Conservation (phyloP, 805 yeast species). For the Schizosaccharomyces octosporus region DNA sequence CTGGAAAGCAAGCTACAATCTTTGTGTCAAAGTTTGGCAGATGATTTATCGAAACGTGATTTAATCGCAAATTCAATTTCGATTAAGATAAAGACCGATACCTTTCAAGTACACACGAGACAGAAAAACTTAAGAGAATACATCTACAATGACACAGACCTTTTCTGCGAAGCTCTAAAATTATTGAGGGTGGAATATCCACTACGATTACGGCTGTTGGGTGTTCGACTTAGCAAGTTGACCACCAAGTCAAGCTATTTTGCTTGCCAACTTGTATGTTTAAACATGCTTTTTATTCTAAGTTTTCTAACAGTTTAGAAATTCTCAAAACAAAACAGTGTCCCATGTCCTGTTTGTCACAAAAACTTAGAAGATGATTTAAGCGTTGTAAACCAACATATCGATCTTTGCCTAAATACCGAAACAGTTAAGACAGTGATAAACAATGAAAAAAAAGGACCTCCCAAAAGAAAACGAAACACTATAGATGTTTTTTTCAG, state of each 20-base stretch:
- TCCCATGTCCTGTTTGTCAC: conserved; percentile 9
- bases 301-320: background rate
- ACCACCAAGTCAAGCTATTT: conserved; percentile 3
- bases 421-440: background rate
- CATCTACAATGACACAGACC: conserved; percentile 5
- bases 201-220: conserved; percentile 9
- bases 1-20: conserved; percentile 6
- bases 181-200: conserved; percentile 9
- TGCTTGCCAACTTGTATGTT: conserved; percentile 7
- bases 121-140: conserved; percentile 5
- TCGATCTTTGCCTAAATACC: conserved; percentile 9
- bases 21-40: conserved; percentile 6
- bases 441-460: background rate
- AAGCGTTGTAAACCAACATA: conserved; percentile 7
- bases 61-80: conserved; percentile 9
- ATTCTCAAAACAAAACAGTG: background rate
- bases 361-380: conserved; percentile 4
- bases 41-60: conserved; percentile 6
- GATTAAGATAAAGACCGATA: conserved; percentile 8
- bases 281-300: background rate
- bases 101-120: conserved; percentile 9
- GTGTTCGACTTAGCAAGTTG: conserved; percentile 8
- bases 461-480: background rate
- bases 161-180: conserved; percentile 6
- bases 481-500: background rate